phyloP scores from a whole-genome alignment of 2,329 filamentous ascomycete genomes.

The Nemania abortiva region DNA sequence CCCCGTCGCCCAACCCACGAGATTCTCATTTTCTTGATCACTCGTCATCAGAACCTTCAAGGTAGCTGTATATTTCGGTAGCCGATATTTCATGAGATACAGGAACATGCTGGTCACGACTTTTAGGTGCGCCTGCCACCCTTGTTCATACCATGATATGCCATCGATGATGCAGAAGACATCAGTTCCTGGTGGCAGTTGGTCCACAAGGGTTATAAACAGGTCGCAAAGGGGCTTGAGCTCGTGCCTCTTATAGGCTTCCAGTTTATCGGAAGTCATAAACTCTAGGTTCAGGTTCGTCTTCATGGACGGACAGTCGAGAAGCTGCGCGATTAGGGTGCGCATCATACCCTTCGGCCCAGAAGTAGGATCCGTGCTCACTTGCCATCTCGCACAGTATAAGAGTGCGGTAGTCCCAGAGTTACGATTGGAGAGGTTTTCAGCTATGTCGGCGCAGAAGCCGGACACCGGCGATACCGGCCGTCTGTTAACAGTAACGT shows the following conservation, averaged over 20 bases:
- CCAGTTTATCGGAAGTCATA: not conserved
- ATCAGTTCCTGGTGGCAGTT: not conserved
- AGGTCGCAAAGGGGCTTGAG: slow-evolving; percentile 3
- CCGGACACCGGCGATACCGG: too few species aligned
- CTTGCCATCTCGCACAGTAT: too few species aligned
- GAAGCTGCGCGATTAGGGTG: too few species aligned
- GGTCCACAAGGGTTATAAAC: slow-evolving; percentile 6
- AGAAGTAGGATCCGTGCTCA: too few species aligned
- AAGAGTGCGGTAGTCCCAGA: too few species aligned
- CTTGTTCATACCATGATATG: slow-evolving; percentile 15
- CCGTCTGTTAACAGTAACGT: too few species aligned
- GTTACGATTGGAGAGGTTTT: too few species aligned
- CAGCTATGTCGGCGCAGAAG: too few species aligned
- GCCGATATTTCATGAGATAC: not conserved
- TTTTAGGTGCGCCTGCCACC: not conserved
- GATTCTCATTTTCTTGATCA: not conserved
- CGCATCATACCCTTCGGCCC: too few species aligned
- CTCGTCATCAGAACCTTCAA: slow-evolving; percentile 16
- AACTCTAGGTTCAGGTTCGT: too few species aligned
- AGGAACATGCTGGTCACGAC: slow-evolving; percentile 3
- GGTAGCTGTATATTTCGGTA: not conserved
- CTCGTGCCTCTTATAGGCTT: not conserved
- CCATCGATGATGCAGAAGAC: slow-evolving; percentile 13
- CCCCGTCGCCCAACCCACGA: too few species aligned
- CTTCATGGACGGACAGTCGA: too few species aligned